Conservation (phyloP, 106 monocot species). For the Cymbidium sinense region DNA sequence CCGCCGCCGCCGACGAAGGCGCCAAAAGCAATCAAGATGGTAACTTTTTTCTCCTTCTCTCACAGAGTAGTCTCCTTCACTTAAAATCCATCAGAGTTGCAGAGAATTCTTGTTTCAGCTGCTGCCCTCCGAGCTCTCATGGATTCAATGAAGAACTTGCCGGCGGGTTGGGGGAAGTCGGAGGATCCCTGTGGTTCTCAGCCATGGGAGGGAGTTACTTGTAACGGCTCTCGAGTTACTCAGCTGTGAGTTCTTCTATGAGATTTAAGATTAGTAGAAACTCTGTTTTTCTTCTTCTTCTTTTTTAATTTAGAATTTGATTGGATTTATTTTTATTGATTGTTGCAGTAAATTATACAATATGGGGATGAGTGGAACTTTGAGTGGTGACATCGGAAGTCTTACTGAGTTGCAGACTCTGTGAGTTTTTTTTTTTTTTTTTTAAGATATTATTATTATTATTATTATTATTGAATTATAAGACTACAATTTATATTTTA, state of each 20-base stretch:
- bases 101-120: conserved; percentile 17
- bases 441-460: background rate
- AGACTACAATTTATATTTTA: no score
- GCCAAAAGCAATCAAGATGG: background rate
- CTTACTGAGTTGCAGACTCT: conserved; percentile 24
- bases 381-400: conserved; percentile 27
- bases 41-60: background rate
- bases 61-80: background rate
- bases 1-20: background rate
- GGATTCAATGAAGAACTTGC: conserved; percentile 30
- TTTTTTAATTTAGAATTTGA: background rate
- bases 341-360: conserved; percentile 28
- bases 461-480: no score
- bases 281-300: background rate
- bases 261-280: background rate
- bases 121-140: conserved; percentile 25
- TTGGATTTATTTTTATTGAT: background rate
- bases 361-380: conserved; percentile 34
- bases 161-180: conserved; percentile 31
- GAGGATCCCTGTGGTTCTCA: conserved; percentile 28
- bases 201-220: conserved; percentile 39
- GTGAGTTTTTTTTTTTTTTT: conserved; percentile 13
- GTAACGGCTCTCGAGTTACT: conserved; percentile 26
- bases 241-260: conserved; percentile 19
- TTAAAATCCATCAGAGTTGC: background rate